Evolutionary conservation across 2,329 filamentous ascomycete genomes (phyloP).

Genomic region (Fonsecaea pedrosoi): DNA sequence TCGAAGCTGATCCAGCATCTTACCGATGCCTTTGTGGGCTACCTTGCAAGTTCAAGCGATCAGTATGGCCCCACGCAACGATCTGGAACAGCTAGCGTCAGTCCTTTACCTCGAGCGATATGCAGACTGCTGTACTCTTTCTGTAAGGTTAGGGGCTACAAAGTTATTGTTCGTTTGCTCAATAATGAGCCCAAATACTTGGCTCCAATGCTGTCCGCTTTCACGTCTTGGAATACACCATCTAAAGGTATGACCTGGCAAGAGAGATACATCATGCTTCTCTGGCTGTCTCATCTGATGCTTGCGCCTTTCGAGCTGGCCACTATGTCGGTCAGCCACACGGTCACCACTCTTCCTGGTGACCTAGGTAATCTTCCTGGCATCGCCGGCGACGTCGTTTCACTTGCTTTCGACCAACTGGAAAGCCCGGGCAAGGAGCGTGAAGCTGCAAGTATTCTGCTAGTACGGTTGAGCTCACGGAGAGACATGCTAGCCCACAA

Average conservation of each 20-base stretch:
- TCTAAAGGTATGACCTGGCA: conserved; percentile 72
- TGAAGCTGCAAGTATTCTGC: conserved; percentile 81
- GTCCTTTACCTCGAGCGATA: conserved; percentile 71
- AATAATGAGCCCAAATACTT: conserved; percentile 88
- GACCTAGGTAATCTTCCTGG: conserved; percentile 70
- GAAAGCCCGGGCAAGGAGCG: conserved; percentile 81
- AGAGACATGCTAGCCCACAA: conserved; percentile 84
- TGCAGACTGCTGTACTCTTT: conserved; percentile 84
- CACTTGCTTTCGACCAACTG: conserved; percentile 74
- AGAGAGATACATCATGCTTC: conserved; percentile 81
- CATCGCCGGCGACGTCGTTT: conserved; percentile 73
- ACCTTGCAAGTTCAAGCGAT: conserved; percentile 39
- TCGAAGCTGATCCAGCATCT: conserved; percentile 76
- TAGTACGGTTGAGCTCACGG: conserved; percentile 82
- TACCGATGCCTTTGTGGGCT: conserved; percentile 72
- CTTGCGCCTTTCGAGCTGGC: conserved; percentile 88
- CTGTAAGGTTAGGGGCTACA: conserved; percentile 92
- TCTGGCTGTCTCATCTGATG: conserved; percentile 85
- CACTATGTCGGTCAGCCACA: conserved; percentile 70
- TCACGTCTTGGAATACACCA: conserved; percentile 37
- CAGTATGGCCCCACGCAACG: conserved; percentile 39
- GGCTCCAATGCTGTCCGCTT: conserved; percentile 70
- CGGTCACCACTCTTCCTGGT: conserved; percentile 39
- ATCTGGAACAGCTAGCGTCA: conserved; percentile 47
- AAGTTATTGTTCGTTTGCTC: conserved; percentile 88